phyloP scores from a whole-genome alignment of 192 early-diverging fungal species.

The Backusella parvicylindrica region DNA sequence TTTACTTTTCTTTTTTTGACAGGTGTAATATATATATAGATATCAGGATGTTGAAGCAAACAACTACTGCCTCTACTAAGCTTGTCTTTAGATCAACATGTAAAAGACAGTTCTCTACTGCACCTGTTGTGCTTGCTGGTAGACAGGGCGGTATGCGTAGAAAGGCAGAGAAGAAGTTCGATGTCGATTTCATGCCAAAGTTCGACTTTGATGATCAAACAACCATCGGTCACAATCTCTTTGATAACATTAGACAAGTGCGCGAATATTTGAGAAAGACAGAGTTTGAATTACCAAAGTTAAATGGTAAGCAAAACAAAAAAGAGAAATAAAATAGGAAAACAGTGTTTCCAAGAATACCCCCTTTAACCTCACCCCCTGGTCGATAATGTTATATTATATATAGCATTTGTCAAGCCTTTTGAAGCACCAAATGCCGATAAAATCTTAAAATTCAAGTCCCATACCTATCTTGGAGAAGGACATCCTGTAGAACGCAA shows the following conservation, averaged over 20 bases:
- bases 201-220: slow-evolving; percentile 55
- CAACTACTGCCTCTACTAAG: background rate
- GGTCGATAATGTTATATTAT: background rate
- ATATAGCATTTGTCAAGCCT: slow-evolving; percentile 51
- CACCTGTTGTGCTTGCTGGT: slow-evolving; percentile 10
- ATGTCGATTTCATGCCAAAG: slow-evolving; percentile 45
- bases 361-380: background rate
- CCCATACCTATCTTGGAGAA: slow-evolving; percentile 50
- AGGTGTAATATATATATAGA: too few relatives aligned
- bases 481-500: slow-evolving; percentile 48
- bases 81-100: background rate
- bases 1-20: background rate
- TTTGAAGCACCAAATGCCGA: slow-evolving; percentile 44
- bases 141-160: slow-evolving; percentile 13
- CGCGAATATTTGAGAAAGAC: slow-evolving; percentile 55
- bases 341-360: too few relatives aligned
- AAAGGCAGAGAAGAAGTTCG: slow-evolving; percentile 37
- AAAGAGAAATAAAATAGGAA: background rate
- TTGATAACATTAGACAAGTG: slow-evolving; percentile 49
- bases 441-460: slow-evolving; percentile 50
- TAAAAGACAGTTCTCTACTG: slow-evolving; percentile 4
- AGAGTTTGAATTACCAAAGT: slow-evolving; percentile 57
- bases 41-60: background rate
- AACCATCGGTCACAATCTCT: slow-evolving; percentile 46
- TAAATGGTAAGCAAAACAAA: slow-evolving; percentile 40